phyloP scores from a whole-genome alignment of 1,284 basidiomycete genomes.

The Moesziomyces globuligerus region DNA sequence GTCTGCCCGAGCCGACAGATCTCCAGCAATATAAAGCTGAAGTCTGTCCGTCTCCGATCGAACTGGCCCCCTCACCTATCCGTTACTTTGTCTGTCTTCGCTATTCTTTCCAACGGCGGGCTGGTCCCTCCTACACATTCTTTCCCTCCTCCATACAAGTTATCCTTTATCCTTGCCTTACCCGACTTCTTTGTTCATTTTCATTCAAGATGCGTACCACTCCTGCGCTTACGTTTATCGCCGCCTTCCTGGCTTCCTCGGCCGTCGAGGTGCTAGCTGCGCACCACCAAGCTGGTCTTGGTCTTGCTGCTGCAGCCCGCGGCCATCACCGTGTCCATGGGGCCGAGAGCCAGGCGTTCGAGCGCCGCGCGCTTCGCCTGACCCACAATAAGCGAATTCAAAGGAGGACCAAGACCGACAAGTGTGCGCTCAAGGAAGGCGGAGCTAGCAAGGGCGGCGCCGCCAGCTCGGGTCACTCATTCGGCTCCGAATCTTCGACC shows the following conservation, averaged over 20 bases:
- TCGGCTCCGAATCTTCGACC: no score
- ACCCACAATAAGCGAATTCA: slow-evolving; percentile 12
- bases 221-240: slow-evolving; percentile 27
- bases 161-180: no score
- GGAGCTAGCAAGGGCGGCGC: no score
- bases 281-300: slow-evolving; percentile 14
- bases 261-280: slow-evolving; percentile 9
- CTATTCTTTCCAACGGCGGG: slow-evolving; percentile 8
- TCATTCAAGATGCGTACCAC: slow-evolving; percentile 24
- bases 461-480: no score
- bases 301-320: background rate
- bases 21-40: no score
- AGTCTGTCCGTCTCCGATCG: no score
- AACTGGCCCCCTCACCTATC: background rate
- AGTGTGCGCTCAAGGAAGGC: slow-evolving; percentile 15
- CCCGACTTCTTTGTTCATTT: no score
- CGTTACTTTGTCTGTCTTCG: background rate
- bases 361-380: no score
- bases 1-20: no score
- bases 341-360: no score
- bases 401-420: slow-evolving; percentile 26
- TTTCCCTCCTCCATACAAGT: slow-evolving; percentile 3
- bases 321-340: background rate
- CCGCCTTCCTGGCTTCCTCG: slow-evolving; percentile 16
- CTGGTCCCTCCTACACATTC: slow-evolving; percentile 27